Evolutionary conservation across 2,329 filamentous ascomycete species (phyloP).

Genomic region (Hypoxylon sp.): DNA sequence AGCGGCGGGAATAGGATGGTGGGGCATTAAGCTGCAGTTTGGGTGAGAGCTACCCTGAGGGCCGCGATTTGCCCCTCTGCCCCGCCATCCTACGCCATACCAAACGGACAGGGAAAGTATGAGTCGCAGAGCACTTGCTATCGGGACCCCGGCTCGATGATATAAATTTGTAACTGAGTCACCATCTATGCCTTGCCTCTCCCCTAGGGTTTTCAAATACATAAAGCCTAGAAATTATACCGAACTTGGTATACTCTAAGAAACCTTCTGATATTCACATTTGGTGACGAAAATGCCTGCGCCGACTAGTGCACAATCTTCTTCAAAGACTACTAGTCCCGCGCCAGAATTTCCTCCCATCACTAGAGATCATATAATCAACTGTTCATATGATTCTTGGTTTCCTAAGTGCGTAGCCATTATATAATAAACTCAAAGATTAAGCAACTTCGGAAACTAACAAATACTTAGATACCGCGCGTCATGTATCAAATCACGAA

Average conservation of each 20-base stretch:
- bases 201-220: not conserved
- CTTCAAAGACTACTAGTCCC: conserved; percentile 40
- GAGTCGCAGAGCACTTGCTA: conserved; percentile 31
- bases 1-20: conserved; percentile 36
- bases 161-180: conserved; percentile 11
- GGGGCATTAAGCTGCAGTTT: conserved; percentile 11
- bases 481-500: conserved; percentile 86
- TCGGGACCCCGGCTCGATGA: not conserved
- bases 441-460: conserved; percentile 29
- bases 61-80: conserved; percentile 26
- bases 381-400: conserved; percentile 96
- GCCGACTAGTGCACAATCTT: conserved; percentile 46
- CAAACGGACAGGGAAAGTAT: conserved; percentile 19
- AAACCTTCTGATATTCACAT: not conserved
- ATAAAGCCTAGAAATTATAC: not conserved
- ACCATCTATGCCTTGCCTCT: not conserved
- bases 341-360: conserved; percentile 78
- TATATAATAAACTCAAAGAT: too few species aligned
- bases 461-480: conserved; percentile 74
- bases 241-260: not conserved
- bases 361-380: conserved; percentile 87
- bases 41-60: conserved; percentile 27
- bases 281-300: conserved; percentile 46
- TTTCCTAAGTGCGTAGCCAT: conserved; percentile 76
- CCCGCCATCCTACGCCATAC: conserved; percentile 20